These are phyloP conservation scores for Leccinum incarnatum DNA, from an alignment of 768 basidiomycete species.

Conservation along the genomic window DNA sequence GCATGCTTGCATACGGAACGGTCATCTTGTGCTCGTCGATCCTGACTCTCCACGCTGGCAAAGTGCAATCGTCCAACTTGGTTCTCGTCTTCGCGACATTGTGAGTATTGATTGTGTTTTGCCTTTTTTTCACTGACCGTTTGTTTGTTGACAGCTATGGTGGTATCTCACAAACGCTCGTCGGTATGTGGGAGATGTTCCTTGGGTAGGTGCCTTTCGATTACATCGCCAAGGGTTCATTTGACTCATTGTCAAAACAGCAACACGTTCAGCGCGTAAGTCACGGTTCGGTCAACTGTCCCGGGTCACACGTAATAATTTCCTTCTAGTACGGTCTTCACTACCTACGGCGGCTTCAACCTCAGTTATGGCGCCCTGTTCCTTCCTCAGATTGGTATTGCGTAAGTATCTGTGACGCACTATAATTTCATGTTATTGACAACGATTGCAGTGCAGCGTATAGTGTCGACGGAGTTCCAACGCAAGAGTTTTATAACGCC, in stretches of 20 bases:
- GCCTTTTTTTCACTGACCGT: background rate
- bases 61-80: slow-evolving; percentile 21
- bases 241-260: slow-evolving; percentile 14
- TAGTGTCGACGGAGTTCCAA: slow-evolving; percentile 23
- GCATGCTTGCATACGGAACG: slow-evolving; percentile 29
- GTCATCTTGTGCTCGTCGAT: slow-evolving; percentile 31
- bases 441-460: slow-evolving; percentile 19
- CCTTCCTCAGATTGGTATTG: slow-evolving; percentile 25
- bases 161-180: slow-evolving; percentile 29
- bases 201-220: slow-evolving; percentile 21
- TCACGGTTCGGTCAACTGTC: background rate
- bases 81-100: slow-evolving; percentile 30
- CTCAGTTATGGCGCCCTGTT: slow-evolving; percentile 28
- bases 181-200: slow-evolving; percentile 34
- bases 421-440: slow-evolving; percentile 1
- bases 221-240: background rate
- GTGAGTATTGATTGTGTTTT: slow-evolving; percentile 10
- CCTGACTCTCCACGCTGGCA: slow-evolving; percentile 21
- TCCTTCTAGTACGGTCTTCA: slow-evolving; percentile 23
- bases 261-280: slow-evolving; percentile 29
- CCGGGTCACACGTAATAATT: background rate
- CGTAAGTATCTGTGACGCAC: slow-evolving; percentile 13
- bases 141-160: slow-evolving; percentile 24
- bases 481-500: slow-evolving; percentile 22
- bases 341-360: slow-evolving; percentile 31